Base-by-base conservation (phyloP, 2,329 filamentous ascomycete species). In the Malbranchea zuffiana region DNA sequence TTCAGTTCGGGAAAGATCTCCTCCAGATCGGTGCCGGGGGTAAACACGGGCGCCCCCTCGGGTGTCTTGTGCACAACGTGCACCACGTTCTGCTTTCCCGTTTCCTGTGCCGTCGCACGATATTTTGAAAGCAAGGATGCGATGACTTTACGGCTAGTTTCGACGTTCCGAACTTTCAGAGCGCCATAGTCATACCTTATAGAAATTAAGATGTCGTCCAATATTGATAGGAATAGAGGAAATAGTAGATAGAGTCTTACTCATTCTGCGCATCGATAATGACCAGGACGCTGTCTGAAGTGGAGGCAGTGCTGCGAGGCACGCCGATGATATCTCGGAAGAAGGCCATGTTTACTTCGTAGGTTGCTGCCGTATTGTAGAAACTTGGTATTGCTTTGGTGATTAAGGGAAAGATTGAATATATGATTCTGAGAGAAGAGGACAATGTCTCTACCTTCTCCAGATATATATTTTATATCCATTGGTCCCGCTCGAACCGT, bases 221-320 rank as follows among this genome's bases (percentile, higher is more conserved):
- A 17, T 30, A n/a, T n/a, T 13, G 21, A n/a, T 25, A 12, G 35
- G 30, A 30, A 33, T n/a, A 7, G 0, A 15, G n/a, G 30, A 5
- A 28, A 33, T 32, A 13, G 27, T 13, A 27, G 15, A 13, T 11
- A 15, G 42, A 27, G 29, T 46, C 57, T 44, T 78, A 81, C 57
- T 82, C 78, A 50, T 80, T 80, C 50, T 82, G 78, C 1, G 78
- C 78, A 51, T 82, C 77, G 50, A 81, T 75, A 55, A 82, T 80
- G 48, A 82, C 57, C 29, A 82, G 66, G 2, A 70, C 68, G 44
- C 69, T 75, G 57, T 81, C 75, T 28, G 56, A 53, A 1, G 69
- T 60, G 0, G 71, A 69, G 5, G 75, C 75, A 0, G 68, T 71
- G 10, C 71, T 74, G 16, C 68, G 66, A 6, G 62, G 51, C 8